Percentiles rank a stretch among this genome's conserved stretches.
Conservation (phyloP, 2,329 filamentous ascomycete species). For the Fusarium concolor region DNA sequence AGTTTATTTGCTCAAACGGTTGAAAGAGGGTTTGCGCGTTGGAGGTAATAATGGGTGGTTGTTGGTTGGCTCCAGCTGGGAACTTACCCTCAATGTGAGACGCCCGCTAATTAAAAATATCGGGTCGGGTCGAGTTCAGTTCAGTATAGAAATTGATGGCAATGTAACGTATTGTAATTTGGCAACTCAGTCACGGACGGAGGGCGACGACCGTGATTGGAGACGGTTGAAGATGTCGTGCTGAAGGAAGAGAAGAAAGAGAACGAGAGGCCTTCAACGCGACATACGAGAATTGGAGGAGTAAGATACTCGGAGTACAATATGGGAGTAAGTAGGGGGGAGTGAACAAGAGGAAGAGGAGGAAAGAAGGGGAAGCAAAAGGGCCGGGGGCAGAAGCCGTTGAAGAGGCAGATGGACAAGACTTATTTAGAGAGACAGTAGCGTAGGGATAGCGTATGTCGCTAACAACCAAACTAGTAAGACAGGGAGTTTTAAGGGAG, state of each 20-base stretch:
- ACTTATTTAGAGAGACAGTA: conserved; percentile 12
- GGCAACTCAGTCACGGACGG: conserved; percentile 29
- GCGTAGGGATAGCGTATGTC: conserved; percentile 29
- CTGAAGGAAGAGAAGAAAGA: conserved; percentile 22
- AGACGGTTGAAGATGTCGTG: conserved; percentile 14
- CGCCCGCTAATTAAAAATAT: conserved; percentile 25
- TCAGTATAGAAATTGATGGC: not conserved
- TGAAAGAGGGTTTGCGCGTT: conserved; percentile 15
- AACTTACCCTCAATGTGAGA: conserved; percentile 41
- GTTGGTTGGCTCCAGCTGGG: not conserved
- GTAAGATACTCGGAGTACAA: conserved; percentile 1
- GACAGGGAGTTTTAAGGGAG: conserved; percentile 12
- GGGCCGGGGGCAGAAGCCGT: conserved; percentile 43
- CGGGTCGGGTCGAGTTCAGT: conserved; percentile 3
- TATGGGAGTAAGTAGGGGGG: not conserved
- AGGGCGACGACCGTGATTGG: conserved; percentile 27
- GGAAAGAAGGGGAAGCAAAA: conserved; percentile 31
- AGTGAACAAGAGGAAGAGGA: conserved; percentile 18
- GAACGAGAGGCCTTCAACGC: conserved; percentile 28
- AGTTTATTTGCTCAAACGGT: conserved; percentile 12
- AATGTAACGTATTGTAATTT: not conserved
- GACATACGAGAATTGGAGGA: conserved; percentile 32
- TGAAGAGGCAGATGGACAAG: conserved; percentile 41
- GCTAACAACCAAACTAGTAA: conserved; percentile 20
- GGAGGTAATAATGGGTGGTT: not conserved